phyloP scores from a whole-genome alignment of 176 grass and related monocot species.

The Zea mays region Zm-B73-REFERENCE-NAM-5.0 NC_050096.1:16181501-16182000 shows the following conservation, averaged over 20 bases:
- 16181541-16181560: not conserved
- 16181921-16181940: not conserved
- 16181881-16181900: not conserved
- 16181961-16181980: not conserved
- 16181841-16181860: not conserved
- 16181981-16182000: not conserved
- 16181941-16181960: not conserved
- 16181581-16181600: no score
- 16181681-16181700: not conserved
- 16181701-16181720: constrained; percentile 7
- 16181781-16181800: not conserved
- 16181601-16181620: no score
- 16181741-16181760: not conserved
- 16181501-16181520: not conserved
- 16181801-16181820: not conserved
- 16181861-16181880: not conserved
- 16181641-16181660: not conserved
- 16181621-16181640: no score
- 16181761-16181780: not conserved
- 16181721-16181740: not conserved
- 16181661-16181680: no score
- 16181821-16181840: not conserved
- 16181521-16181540: constrained; percentile 1
- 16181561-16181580: no score
- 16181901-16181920: not conserved